Evolutionary conservation across 768 basidiomycete genomes (phyloP), one percentile per base, ranked within the genome.

Genomic region (Megacollybia marginata): DNA sequence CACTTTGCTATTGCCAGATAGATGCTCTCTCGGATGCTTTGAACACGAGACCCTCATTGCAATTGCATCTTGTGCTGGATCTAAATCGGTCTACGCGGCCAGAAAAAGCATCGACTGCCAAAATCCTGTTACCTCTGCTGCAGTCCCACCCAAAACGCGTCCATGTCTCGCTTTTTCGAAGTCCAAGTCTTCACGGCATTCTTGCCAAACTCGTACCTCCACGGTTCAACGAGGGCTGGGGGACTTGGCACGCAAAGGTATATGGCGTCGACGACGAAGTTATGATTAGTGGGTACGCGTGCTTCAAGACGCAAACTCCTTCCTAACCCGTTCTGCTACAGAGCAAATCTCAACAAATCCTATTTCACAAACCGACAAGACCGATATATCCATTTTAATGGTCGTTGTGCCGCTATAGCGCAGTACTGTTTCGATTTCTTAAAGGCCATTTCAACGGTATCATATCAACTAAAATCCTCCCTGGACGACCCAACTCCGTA

Each of bases 171-270:
- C 74, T 98, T 54, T 99, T 92, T 57, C 80, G 90, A 44, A 92
- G 90, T 59, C 95, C 96, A 0, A 88, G 82, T 47, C 74, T 97
- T 28, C 75, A 81, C 15, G 87, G 89, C 1, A 51, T 89, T 23
- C 72, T 89, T 63, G 79, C 88, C 31, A 77, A 73, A 49, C 52
- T 95, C 28, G 83, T 97, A 7, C 96, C 96, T 7, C 85, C 88
- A 19, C 75, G 96, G 48, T 96, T 92, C 67, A 95, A 99, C 58
- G 96, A 99, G 68, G 96, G 94, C 1, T 98, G 93, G 89, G 95
- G 94, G 0, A 92, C 94, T 2, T 97, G 94, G 94, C 96, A 98
- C 63, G 86, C 91, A 4, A 99, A 99, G 66, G 78, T 93, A 49
- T 99, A 99, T 60, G 92, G 92, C 16, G 85, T 79, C 0, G 96